Percentiles rank a stretch among this genome's conserved stretches.
These are phyloP conservation scores for Dryas octopetala DNA, from an alignment of 306 rosid genomes.

Conservation along the genomic window DNA sequence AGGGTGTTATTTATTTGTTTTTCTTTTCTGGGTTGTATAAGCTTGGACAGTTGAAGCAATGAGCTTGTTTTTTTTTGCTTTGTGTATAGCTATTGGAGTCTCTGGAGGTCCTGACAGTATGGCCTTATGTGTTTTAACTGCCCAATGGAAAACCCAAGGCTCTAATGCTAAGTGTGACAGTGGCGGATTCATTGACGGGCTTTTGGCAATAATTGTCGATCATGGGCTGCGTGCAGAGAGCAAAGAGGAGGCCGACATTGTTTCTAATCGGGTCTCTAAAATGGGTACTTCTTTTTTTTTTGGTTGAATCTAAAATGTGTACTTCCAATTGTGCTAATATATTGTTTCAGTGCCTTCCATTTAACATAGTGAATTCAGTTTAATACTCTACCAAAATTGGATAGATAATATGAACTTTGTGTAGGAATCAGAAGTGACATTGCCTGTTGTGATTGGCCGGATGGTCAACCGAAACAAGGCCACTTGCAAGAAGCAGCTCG, in stretches of 20 bases:
- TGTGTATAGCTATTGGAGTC: conserved; percentile 74
- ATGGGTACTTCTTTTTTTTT: conserved; percentile 49
- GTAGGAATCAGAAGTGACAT: conserved; percentile 79
- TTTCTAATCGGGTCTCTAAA: conserved; percentile 54
- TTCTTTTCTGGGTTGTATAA: not conserved
- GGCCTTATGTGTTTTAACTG: conserved; percentile 68
- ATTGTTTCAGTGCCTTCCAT: conserved; percentile 15
- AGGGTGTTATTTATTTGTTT: not conserved
- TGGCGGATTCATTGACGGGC: conserved; percentile 59
- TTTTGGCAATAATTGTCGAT: conserved; percentile 77
- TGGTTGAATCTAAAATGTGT: no score
- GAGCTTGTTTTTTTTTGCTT: not conserved
- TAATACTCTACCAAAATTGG: conserved; percentile 11
- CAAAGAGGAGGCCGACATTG: conserved; percentile 71
- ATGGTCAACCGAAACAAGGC: conserved; percentile 84
- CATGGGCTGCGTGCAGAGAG: conserved; percentile 95
- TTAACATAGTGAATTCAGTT: conserved; percentile 10
- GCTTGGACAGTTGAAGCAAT: not conserved
- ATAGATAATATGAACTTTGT: conserved; percentile 27
- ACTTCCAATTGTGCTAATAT: not conserved
- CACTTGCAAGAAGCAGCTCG: conserved; percentile 97
- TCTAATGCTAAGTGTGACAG: conserved; percentile 35
- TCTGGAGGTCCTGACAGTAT: conserved; percentile 99
- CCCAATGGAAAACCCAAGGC: conserved; percentile 69
- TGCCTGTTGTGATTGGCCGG: conserved; percentile 69